Base-by-base conservation (phyloP, 345 rosid genomes). In the Fremontodendron californicum region DNA sequence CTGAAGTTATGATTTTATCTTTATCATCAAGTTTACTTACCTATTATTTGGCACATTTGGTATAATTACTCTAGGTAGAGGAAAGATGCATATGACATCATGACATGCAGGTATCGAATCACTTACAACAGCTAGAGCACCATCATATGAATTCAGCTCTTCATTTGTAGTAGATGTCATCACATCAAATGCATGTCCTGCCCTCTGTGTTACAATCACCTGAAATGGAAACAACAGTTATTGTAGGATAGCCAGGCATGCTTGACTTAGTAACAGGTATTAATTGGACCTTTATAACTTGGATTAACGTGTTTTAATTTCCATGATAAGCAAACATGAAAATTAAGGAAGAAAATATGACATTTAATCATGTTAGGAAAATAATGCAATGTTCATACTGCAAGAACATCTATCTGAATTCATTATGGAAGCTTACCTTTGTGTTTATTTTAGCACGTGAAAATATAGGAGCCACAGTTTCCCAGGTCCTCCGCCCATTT, bases 121-220 rank as follows among this genome's bases (percentile, higher is more conserved):
- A 86, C 96, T 89, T 89, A 95, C 98, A 89, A 93, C 90, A 80
- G 90, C 88, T 81, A 95, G 69, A 77, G 88, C 87, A 75, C 98
- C 99, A 86, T 93, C 93, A 81, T 92, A 93, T 51, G 84, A 84
- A 71, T 51, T 81, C 61, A 70, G 91, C 81, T 92, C 98, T 66
- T 84, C 86, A 58, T 86, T 84, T 33, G 92, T 78, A 23, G 75
- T 73, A 69, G 92, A 85, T 79, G 83, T 62, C 93, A 94, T 87
- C 82, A 84, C 90, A 81, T 94, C 90, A 84, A 82, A 92, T 69
- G 98, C 98, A 75, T 94, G 97, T 27, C 96, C 93, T 79, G 94
- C 93, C 81, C 91, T 92, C 82, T 90, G 79, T 43, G 98, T 92
- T 60, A 92, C 88, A 75, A 89, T 86, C 75, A 94, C 96, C 98